phyloP scores from a whole-genome alignment of 116 monocot species.

The Zostera marina region DNA sequence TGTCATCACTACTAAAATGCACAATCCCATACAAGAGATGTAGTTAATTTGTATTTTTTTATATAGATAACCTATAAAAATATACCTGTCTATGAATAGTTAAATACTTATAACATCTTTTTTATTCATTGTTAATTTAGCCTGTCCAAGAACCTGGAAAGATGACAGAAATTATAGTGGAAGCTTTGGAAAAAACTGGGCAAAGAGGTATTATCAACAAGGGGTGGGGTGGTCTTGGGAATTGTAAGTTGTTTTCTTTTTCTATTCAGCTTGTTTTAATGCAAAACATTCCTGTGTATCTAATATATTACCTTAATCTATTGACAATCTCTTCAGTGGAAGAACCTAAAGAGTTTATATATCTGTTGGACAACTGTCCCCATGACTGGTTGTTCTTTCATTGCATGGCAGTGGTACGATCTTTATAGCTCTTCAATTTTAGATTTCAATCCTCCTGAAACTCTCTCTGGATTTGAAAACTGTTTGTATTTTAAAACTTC shows the following conservation, averaged over 20 bases:
- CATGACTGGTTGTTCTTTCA: slow-evolving; percentile 97
- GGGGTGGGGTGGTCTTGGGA: slow-evolving; percentile 84
- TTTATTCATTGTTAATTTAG: slow-evolving; percentile 13
- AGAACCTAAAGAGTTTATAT: slow-evolving; percentile 73
- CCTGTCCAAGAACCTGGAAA: slow-evolving; percentile 89
- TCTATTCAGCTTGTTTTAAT: slow-evolving; percentile 3
- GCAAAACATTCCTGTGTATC: background rate
- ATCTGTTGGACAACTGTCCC: slow-evolving; percentile 81
- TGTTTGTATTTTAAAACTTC: background rate
- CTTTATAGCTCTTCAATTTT: background rate
- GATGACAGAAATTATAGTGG: slow-evolving; percentile 79
- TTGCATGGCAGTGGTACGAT: slow-evolving; percentile 87
- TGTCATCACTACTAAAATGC: too few species aligned
- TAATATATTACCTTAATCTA: background rate
- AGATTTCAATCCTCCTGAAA: background rate
- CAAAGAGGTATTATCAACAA: slow-evolving; percentile 94
- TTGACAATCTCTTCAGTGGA: slow-evolving; percentile 24
- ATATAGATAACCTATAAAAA: too few species aligned
- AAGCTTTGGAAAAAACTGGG: slow-evolving; percentile 63
- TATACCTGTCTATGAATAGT: background rate
- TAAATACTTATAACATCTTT: background rate
- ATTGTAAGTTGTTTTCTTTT: slow-evolving; percentile 31
- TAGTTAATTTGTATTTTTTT: too few species aligned
- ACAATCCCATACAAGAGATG: too few species aligned
- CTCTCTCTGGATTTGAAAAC: background rate